Percentiles rank a stretch among this genome's conserved stretches.
Evolutionary conservation across 345 rosid species (phyloP).

Genomic region (Eucalyptus sp.): DNA sequence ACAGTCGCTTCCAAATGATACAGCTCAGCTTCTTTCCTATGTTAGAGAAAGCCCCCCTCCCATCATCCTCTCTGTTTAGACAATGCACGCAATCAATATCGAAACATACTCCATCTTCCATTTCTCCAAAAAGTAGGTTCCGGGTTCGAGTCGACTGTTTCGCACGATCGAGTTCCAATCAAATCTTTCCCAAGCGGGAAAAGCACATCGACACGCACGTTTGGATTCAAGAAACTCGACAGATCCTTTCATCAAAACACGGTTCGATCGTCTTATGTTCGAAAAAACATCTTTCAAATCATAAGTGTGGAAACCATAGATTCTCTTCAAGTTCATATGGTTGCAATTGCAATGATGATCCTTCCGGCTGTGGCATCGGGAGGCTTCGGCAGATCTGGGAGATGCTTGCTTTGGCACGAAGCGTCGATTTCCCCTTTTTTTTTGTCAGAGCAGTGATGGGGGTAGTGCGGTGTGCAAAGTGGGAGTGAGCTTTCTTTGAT

Average conservation of each 20-base stretch:
- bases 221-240: accelerated
- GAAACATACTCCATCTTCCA: neutral
- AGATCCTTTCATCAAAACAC: neutral
- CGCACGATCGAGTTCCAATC: neutral
- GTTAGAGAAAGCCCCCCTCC: neutral
- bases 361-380: neutral
- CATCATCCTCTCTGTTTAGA: neutral
- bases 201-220: neutral
- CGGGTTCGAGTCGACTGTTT: neutral
- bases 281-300: neutral
- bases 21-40: neutral
- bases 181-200: neutral
- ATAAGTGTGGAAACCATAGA: neutral
- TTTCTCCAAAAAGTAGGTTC: neutral
- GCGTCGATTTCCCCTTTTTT: neutral
- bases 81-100: neutral
- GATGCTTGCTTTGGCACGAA: neutral
- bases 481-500: neutral
- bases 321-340: neutral
- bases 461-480: neutral
- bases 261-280: neutral
- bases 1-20: neutral
- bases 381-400: neutral
- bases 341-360: neutral
- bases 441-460: neutral